Evolutionary conservation across 2,329 filamentous ascomycete genomes (phyloP), one percentile per base, ranked within the genome.

Genomic region (Exophiala phaeomuriformis): DNA sequence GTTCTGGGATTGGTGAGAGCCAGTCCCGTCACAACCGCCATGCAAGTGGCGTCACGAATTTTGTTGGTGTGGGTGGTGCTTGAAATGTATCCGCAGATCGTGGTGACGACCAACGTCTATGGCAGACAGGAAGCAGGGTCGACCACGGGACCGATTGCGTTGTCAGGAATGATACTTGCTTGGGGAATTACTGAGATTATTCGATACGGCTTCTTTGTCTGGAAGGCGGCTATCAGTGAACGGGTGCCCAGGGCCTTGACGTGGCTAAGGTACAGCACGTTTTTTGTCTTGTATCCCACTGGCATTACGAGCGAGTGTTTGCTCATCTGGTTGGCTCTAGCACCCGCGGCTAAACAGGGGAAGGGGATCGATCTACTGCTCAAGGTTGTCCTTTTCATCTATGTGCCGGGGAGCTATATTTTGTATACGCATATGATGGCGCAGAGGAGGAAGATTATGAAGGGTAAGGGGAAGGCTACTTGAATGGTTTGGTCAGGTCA

Each of bases 381-480:
- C 63, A 81, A 82, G 64, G 76, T 71, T 4, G 78, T 91, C 35
- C 65, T 95, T 64, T 77, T 78, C 3, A 76, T 88, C 51, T 96
- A 95, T 69, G 78, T 94, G 42, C 90, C 90, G 42, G 86, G 88
- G 66, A 81, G 87, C 3, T 95, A 93, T 65, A 79, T 94, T 52
- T 72, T 97, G 53, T 97, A 93, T 68, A 89, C 87, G 27, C 87
- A 98, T 71, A 97, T 98, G 93, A 88, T 97, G 77, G 77, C 78
- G 57, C 93, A 98, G 78, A 79, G 91, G 63, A 78, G 81, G 61
- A 95, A 89, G 78, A 81, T 91, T 50, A 75, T 89, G 74, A 80
- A 81, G 51, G 79, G 77, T 39, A 80, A 83, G 66, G 50, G 53
- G 12, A 80, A 78, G 70, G 70, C 68, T 51, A 66, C 67, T 3